phyloP scores from a whole-genome alignment of 257 asterid genomes.

The Prunella vulgaris region DNA sequence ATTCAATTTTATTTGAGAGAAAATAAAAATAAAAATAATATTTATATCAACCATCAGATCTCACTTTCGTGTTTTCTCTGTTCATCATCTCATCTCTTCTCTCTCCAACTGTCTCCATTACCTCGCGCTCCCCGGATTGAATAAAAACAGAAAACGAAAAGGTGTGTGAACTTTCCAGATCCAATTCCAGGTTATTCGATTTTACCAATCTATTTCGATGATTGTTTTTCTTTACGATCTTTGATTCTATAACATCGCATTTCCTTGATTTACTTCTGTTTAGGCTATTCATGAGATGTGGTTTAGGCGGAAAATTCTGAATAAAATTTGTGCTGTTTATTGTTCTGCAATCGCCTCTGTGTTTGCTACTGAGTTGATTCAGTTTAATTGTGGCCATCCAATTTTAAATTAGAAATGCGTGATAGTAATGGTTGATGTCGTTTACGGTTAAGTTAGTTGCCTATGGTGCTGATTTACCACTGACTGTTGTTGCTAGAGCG shows the following conservation, averaged over 20 bases:
- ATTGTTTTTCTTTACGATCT: background rate
- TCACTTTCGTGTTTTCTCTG: constrained; percentile 27
- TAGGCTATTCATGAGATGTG: background rate
- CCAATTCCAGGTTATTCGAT: constrained; percentile 22
- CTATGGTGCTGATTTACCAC: background rate
- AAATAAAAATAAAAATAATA: too few species aligned
- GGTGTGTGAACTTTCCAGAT: constrained; percentile 33
- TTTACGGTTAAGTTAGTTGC: background rate
- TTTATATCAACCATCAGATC: constrained; percentile 31
- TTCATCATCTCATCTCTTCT: constrained; percentile 18
- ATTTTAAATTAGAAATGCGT: constrained; percentile 5
- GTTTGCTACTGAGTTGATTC: constrained; percentile 16
- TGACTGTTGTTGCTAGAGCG: background rate
- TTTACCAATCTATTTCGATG: background rate
- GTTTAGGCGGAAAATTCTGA: background rate
- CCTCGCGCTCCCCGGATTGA: constrained; percentile 24
- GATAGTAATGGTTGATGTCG: background rate
- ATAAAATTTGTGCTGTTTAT: background rate
- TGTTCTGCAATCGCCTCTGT: background rate
- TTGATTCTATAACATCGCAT: background rate
- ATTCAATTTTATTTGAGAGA: background rate
- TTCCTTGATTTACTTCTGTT: constrained; percentile 8
- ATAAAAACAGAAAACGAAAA: constrained; percentile 4
- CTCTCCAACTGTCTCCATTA: constrained; percentile 15
- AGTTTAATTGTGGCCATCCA: constrained; percentile 17